phyloP scores from a whole-genome alignment of 2,329 filamentous ascomycete species.

The Colletotrichum sublineola region DNA sequence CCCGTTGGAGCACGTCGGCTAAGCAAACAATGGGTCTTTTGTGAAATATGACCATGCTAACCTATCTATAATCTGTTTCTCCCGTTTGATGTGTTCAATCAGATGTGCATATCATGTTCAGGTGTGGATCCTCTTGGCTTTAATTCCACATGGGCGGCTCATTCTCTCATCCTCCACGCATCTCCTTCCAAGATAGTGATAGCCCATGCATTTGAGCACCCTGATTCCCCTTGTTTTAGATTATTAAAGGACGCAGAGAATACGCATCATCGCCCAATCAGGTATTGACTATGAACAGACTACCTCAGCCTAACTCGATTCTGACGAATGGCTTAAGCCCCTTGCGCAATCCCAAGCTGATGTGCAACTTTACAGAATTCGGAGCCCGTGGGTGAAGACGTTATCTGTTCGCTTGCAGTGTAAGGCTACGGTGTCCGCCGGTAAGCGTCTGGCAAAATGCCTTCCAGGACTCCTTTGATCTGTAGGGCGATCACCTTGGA shows the following conservation, averaged over 20 bases:
- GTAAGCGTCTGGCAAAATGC: slow-evolving; percentile 48
- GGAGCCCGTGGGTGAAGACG: background rate
- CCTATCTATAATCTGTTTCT: too few relatives aligned
- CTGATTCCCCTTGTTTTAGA: background rate
- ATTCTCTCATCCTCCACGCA: background rate
- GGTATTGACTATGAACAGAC: too few relatives aligned
- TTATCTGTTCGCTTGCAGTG: background rate
- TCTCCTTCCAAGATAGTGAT: background rate
- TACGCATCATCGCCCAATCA: background rate
- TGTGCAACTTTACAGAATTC: background rate
- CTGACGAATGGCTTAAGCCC: too few relatives aligned
- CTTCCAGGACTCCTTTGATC: slow-evolving; percentile 53
- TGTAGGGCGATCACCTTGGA: slow-evolving; percentile 51
- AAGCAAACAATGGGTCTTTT: background rate
- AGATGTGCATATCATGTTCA: background rate
- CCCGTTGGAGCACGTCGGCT: background rate
- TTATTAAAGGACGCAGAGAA: background rate
- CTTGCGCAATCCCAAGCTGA: background rate
- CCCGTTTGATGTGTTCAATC: too few relatives aligned
- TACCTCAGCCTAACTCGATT: too few relatives aligned
- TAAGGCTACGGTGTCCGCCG: slow-evolving; percentile 1
- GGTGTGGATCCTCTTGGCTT: too few relatives aligned
- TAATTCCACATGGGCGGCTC: too few relatives aligned
- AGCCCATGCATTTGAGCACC: background rate
- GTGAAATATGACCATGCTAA: background rate